Conservation (phyloP, 257 asterid genomes). For the Solanum stenotomum region DNA sequence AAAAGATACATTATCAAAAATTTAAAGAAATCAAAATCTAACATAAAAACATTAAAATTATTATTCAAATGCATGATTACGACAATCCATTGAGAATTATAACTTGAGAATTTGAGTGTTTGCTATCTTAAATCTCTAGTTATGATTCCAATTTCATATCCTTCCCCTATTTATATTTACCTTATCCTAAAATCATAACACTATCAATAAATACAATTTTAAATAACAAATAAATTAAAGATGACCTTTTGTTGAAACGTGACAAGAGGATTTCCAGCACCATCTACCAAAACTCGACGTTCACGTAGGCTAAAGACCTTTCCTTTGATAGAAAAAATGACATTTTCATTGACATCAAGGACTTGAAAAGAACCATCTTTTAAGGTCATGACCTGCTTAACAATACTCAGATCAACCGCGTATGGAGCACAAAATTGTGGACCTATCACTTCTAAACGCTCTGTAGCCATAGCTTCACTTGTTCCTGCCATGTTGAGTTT, state of each 20-base stretch:
- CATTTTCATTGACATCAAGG: conserved; percentile 50
- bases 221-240: neutral
- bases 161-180: neutral
- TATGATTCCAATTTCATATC: neutral
- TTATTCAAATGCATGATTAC: too few relatives aligned
- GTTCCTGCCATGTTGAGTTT: neutral
- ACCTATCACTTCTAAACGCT: conserved; percentile 38
- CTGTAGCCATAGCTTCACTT: neutral
- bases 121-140: neutral
- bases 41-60: neutral
- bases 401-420: conserved; percentile 52
- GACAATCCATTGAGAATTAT: neutral
- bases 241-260: conserved; percentile 69
- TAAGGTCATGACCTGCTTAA: conserved; percentile 33
- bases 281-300: conserved; percentile 65
- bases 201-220: too few relatives aligned
- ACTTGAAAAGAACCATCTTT: conserved; percentile 4
- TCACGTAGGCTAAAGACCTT: conserved; percentile 54
- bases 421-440: conserved; percentile 61
- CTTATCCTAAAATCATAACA: neutral
- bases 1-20: neutral
- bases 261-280: conserved; percentile 49
- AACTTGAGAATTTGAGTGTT: neutral
- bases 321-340: conserved; percentile 57
- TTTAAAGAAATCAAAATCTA: neutral